These are phyloP conservation scores for Cystoisospora suis DNA, from an alignment of 169 alveolate genomes.

Conservation along the genomic window DNA sequence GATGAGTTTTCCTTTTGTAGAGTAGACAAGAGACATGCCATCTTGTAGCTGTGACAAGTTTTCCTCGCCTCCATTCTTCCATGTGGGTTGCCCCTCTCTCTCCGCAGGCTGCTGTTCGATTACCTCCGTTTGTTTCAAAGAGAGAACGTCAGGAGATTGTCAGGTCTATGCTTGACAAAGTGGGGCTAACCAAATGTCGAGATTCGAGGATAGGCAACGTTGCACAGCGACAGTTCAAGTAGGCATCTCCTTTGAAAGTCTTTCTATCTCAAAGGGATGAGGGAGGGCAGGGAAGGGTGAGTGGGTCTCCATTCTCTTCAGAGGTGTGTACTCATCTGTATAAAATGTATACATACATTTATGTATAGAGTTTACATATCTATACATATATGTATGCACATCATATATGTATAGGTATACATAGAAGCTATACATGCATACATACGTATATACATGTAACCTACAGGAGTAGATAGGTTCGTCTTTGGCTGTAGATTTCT, in stretches of 20 bases:
- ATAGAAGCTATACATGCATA: background rate
- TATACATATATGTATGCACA: background rate
- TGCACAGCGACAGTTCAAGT: background rate
- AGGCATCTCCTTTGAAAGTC: too few relatives aligned
- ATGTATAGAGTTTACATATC: background rate
- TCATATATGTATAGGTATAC: too few relatives aligned
- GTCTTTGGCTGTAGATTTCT: too few relatives aligned
- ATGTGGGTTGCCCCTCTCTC: background rate
- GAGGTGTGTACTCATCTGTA: too few relatives aligned
- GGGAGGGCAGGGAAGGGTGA: too few relatives aligned
- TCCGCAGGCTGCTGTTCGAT: constrained; percentile 16
- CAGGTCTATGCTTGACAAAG: background rate
- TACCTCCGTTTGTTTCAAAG: background rate
- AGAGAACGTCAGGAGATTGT: background rate
- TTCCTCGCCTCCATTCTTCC: background rate
- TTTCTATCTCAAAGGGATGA: too few relatives aligned
- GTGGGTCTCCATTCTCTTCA: too few relatives aligned
- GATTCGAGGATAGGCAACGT: background rate
- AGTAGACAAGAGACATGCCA: background rate
- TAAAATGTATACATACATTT: too few relatives aligned
- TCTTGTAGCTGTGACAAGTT: background rate
- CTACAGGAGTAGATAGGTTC: too few relatives aligned
- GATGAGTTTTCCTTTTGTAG: too few relatives aligned
- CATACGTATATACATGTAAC: too few relatives aligned
- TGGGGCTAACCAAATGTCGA: constrained; percentile 22